Base-by-base conservation (phyloP, 148 eudicot species). In the Salicornia ramosissima region DNA sequence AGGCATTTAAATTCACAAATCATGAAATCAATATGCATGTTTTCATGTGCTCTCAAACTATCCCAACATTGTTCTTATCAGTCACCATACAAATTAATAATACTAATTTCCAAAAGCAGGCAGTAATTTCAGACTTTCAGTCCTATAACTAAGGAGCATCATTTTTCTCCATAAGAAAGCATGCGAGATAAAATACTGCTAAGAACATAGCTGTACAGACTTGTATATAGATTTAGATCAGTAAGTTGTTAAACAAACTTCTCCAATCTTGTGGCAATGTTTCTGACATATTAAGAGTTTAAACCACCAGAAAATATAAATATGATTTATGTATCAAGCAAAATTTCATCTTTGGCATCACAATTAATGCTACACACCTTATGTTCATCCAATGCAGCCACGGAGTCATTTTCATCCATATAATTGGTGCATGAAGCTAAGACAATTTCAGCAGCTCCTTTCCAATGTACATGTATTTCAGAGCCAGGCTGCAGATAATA, bases 391-490 rank as follows among this genome's bases (percentile, higher is more conserved):
- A 93, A 73, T 29, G 77, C 72, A 24, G 79, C 68, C 18, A 83
- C 69, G 19, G 59, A 18, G 66, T 75, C 86, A 78, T 87, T 71
- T 58, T 65, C 81, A 79, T 88, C 96, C 52, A 90, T 64, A 76
- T 80, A 93, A 54, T 78, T 78, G 43, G 84, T 75, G 81, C 98
- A 93, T 14, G 75, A 84, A 25, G 87, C 85, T 67, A 93, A 79
- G 51, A 93, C 90, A 74, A 93, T 87, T 79, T 90, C 98, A 58
- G 98, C 96, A 76, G 98, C 98, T 49, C 98, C 98, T 77, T 93
- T 93, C 98, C 98, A 93, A 65, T 93, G 98, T 71, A 93, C 70
- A 78, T 70, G 98, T 65, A 87, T 79, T 72, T 79, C 81, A 51
- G 87, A 81, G 75, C 80, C 76, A 50, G 76, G 43, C 96, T 85